phyloP scores from a whole-genome alignment of 2,329 filamentous ascomycete species.

The Esteya vermicola region DNA sequence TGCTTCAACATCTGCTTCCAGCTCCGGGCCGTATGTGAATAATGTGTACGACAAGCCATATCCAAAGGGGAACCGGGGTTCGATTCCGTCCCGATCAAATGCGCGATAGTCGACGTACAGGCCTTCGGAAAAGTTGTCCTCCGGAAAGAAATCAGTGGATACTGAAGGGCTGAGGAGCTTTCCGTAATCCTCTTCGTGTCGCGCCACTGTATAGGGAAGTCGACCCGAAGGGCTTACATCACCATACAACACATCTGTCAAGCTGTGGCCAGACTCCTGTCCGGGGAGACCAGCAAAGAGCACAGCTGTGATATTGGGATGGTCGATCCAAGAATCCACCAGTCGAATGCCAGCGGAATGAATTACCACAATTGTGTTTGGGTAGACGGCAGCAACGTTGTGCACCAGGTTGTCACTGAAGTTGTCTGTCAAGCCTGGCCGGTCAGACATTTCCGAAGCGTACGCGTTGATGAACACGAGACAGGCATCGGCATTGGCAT shows the following conservation, averaged over 20 bases:
- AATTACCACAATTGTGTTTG: slow-evolving; percentile 50
- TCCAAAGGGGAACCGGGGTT: slow-evolving; percentile 38
- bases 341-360: slow-evolving; percentile 51
- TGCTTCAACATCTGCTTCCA: slow-evolving; percentile 15
- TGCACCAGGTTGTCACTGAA: slow-evolving; percentile 45
- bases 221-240: slow-evolving; percentile 43
- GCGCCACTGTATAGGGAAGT: slow-evolving; percentile 43
- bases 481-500: slow-evolving; percentile 46
- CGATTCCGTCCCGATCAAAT: slow-evolving; percentile 33
- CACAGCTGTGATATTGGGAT: slow-evolving; percentile 46
- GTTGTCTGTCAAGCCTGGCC: slow-evolving; percentile 53
- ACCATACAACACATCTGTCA: slow-evolving; percentile 47
- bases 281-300: slow-evolving; percentile 46
- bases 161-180: slow-evolving; percentile 17
- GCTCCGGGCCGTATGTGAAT: slow-evolving; percentile 26
- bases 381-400: slow-evolving; percentile 34
- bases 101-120: slow-evolving; percentile 42
- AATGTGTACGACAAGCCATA: slow-evolving; percentile 41
- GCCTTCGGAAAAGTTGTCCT: slow-evolving; percentile 35
- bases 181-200: slow-evolving; percentile 33
- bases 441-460: slow-evolving; percentile 62
- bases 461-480: slow-evolving; percentile 54
- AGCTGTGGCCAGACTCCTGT: slow-evolving; percentile 44
- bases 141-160: slow-evolving; percentile 32
- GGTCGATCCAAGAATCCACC: slow-evolving; percentile 40